phyloP scores from a whole-genome alignment of 2,329 filamentous ascomycete species.

The Epicoccum sorghinum region DNA sequence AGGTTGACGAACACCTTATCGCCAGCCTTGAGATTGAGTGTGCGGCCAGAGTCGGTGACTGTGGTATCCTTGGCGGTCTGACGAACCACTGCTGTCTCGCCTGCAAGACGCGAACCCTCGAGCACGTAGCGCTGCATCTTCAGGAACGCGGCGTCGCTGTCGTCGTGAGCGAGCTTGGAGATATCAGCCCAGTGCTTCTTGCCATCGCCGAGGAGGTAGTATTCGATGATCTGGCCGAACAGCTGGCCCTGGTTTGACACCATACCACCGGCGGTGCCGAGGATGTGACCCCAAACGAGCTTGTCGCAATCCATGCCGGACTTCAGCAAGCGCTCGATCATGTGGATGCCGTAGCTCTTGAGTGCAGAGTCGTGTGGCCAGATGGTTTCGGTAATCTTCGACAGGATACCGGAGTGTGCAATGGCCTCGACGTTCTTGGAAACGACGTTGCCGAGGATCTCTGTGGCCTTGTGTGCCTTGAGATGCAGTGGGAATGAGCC shows the following conservation, averaged over 20 bases:
- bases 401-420: slow-evolving; percentile 49
- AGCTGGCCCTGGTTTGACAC: slow-evolving; percentile 64
- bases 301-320: slow-evolving; percentile 55
- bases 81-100: slow-evolving; percentile 52
- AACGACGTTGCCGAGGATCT: slow-evolving; percentile 57
- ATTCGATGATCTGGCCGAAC: slow-evolving; percentile 63
- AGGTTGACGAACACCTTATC: slow-evolving; percentile 53
- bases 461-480: slow-evolving; percentile 55
- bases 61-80: slow-evolving; percentile 40
- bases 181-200: slow-evolving; percentile 56
- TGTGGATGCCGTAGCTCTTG: slow-evolving; percentile 60
- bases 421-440: slow-evolving; percentile 57
- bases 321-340: slow-evolving; percentile 60
- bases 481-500: slow-evolving; percentile 60
- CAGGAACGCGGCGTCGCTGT: slow-evolving; percentile 52
- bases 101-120: slow-evolving; percentile 52
- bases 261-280: slow-evolving; percentile 62
- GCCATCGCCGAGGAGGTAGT: slow-evolving; percentile 59
- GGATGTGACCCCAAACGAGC: slow-evolving; percentile 63
- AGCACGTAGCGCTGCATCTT: slow-evolving; percentile 58
- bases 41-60: slow-evolving; percentile 41
- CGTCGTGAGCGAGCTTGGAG: slow-evolving; percentile 52
- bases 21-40: slow-evolving; percentile 43
- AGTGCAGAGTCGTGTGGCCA: slow-evolving; percentile 51
- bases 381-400: slow-evolving; percentile 50